Base-by-base conservation (phyloP, 805 yeast genomes). In the Komagataella populi region DNA sequence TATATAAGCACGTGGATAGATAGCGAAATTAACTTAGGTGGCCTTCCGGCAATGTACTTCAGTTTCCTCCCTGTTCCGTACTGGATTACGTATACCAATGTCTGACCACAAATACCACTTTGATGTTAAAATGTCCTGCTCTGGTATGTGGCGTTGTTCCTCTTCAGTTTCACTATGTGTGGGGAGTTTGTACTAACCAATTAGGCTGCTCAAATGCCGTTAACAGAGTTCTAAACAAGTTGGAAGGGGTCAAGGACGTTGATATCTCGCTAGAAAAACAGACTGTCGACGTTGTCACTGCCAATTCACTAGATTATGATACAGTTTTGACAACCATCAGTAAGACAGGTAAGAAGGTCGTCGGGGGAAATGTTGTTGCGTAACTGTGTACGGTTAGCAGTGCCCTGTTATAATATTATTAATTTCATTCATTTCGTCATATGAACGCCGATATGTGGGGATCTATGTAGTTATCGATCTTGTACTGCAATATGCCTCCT, bases 271-370 rank as follows among this genome's bases (percentile, higher is more conserved):
- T 93, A 48, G 90, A 84, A 50, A 69, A 79, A 24, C 97, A 91
- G 70, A 70, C 83, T 1, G 99, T 91, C 7, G 83, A 81, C 60
- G 96, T 91, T 46, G 72, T 73, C 52, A 77, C 93, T 7, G 68
- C 66, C 14, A 69, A 70, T 39, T 58, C 66, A 8, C 64, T 86
- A 43, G 75, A 78, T 50, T 88, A 85, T 62, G 95, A 90, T 49
- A 77, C 83, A 2, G 90, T 93, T n/a, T 72, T 83, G 51, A 81
- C 75, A 51, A 81, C 88, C 52, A 91, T 91, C 56, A 71, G 83
- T 55, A 91, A 91, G 73, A 89, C 98, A 1, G 98, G 98, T 44
- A 91, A 91, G 72, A 80, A 80, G 59, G 84, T 91, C 53, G 71
- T 75, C 48, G 72, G 74, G 30, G 96, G 96, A 10, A 74, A 74